Conservation (phyloP, 2,329 filamentous ascomycete species). For the Fusarium sublunatum region DNA sequence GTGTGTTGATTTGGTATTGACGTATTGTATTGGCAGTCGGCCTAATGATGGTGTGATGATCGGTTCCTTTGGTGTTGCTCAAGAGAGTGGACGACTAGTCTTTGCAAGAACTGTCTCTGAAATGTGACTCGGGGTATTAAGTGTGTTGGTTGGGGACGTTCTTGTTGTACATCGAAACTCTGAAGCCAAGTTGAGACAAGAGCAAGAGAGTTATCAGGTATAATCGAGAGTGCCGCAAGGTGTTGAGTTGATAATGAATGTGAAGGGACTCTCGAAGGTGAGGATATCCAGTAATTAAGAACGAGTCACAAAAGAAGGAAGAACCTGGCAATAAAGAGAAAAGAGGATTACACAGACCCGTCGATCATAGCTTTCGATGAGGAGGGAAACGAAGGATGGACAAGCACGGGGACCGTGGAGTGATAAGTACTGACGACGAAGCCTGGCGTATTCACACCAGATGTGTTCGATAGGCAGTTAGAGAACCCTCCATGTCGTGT, state of each 20-base stretch:
- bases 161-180: slow-evolving; percentile 49
- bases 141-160: slow-evolving; percentile 45
- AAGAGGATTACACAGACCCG: slow-evolving; percentile 58
- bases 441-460: slow-evolving; percentile 49
- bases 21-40: slow-evolving; percentile 44
- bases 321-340: slow-evolving; percentile 62
- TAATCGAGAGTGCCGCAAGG: slow-evolving; percentile 41
- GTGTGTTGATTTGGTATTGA: slow-evolving; percentile 37
- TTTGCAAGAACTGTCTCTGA: slow-evolving; percentile 49
- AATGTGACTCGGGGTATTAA: slow-evolving; percentile 46
- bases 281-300: slow-evolving; percentile 57
- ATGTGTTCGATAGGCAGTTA: slow-evolving; percentile 45
- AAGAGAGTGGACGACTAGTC: slow-evolving; percentile 59
- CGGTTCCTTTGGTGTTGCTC: slow-evolving; percentile 40
- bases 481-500: slow-evolving; percentile 57
- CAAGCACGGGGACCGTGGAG: slow-evolving; percentile 57
- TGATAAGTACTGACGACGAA: slow-evolving; percentile 61
- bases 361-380: slow-evolving; percentile 59
- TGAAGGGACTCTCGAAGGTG: slow-evolving; percentile 54
- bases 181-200: slow-evolving; percentile 32
- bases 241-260: slow-evolving; percentile 53
- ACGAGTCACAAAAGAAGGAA: slow-evolving; percentile 62
- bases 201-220: slow-evolving; percentile 37
- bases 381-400: slow-evolving; percentile 50
- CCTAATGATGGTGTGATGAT: slow-evolving; percentile 44